phyloP scores from a whole-genome alignment of 1,284 basidiomycete genomes.

The Meripilus lineatus region DNA sequence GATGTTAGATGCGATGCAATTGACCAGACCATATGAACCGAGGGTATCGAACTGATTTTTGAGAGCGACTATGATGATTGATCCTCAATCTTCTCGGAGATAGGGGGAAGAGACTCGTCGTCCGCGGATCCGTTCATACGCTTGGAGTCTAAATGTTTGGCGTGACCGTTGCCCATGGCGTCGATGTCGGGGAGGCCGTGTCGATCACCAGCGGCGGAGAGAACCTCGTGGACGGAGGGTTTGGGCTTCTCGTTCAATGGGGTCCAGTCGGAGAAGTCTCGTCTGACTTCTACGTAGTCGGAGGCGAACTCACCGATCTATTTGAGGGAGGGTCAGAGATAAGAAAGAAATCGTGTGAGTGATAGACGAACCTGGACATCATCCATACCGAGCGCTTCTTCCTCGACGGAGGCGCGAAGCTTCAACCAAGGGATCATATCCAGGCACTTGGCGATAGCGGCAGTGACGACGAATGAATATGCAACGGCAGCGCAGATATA shows the following conservation, averaged over 20 bases:
- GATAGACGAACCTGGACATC: slow-evolving; percentile 63
- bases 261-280: slow-evolving; percentile 61
- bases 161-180: not conserved
- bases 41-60: too few species aligned
- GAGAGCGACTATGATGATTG: too few species aligned
- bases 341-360: not conserved
- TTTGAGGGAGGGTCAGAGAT: not conserved
- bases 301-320: slow-evolving; percentile 76
- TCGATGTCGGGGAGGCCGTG: slow-evolving; percentile 3
- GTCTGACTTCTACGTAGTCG: slow-evolving; percentile 74
- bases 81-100: too few species aligned
- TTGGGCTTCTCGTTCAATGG: slow-evolving; percentile 20
- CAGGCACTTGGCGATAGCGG: slow-evolving; percentile 61
- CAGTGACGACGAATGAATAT: slow-evolving; percentile 69
- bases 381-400: slow-evolving; percentile 86
- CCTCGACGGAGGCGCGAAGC: slow-evolving; percentile 70
- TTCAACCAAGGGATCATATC: slow-evolving; percentile 76
- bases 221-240: not conserved
- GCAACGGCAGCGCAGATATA: slow-evolving; percentile 70
- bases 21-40: too few species aligned
- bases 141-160: too few species aligned
- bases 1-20: too few species aligned
- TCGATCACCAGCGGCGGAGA: slow-evolving; percentile 6
- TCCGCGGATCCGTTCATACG: too few species aligned
- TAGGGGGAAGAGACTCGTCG: too few species aligned